These are phyloP conservation scores for Tolypocladium amazonense DNA, from an alignment of 2,329 filamentous ascomycete genomes.

Conservation along the genomic window DNA sequence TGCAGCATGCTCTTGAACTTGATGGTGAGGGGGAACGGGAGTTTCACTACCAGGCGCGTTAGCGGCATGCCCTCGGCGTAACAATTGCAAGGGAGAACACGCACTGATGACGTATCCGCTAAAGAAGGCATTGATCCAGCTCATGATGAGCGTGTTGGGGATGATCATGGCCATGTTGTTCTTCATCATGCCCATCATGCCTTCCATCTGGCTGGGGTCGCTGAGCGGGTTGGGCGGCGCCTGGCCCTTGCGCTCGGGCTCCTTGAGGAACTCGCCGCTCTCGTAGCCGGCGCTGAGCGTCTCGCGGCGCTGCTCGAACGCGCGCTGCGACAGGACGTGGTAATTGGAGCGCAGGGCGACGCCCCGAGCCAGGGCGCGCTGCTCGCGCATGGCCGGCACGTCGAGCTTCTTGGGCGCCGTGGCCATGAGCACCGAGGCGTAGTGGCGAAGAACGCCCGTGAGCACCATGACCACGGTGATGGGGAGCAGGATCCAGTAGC, in stretches of 20 bases:
- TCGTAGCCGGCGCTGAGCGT: constrained; percentile 74
- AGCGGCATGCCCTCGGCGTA: background rate
- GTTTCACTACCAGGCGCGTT: constrained; percentile 57
- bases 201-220: constrained; percentile 94
- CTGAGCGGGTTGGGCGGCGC: constrained; percentile 88
- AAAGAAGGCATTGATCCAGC: constrained; percentile 99
- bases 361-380: constrained; percentile 73
- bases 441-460: constrained; percentile 92
- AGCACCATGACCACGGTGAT: constrained; percentile 98
- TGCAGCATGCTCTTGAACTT: constrained; percentile 99
- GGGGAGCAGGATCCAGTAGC: constrained; percentile 97
- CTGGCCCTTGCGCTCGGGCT: constrained; percentile 76
- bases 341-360: constrained; percentile 77
- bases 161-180: constrained; percentile 99
- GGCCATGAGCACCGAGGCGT: constrained; percentile 85
- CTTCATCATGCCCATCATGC: constrained; percentile 99
- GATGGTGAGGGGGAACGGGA: constrained; percentile 93
- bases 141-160: constrained; percentile 97
- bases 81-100: constrained; percentile 3
- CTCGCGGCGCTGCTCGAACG: constrained; percentile 73
- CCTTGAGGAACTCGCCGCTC: constrained; percentile 78
- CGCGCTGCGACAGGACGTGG: constrained; percentile 63
- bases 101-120: constrained; percentile 93
- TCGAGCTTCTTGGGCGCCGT: constrained; percentile 74
- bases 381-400: constrained; percentile 69